Evolutionary conservation across 306 rosid species (phyloP), one percentile per base, ranked within the genome.

Genomic region (Quillaja saponaria): DNA sequence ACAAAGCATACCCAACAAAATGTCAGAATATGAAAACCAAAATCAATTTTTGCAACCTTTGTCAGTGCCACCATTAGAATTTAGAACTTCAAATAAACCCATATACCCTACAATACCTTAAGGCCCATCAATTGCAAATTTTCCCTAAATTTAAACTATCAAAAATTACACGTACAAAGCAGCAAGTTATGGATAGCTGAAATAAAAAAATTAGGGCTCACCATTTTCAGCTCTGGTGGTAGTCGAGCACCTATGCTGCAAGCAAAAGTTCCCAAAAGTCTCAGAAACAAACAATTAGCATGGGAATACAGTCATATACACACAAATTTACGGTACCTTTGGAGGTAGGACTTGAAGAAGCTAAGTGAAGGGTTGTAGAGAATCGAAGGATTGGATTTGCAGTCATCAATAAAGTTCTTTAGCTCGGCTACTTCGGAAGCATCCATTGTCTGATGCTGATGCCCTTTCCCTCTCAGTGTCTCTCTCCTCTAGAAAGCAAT

Each of bases 311-410:
- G 0, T 3, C 3, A 7, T 3, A n/a, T 10, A 40, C 12, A 8
- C 1, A 19, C 8, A 46, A 2, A 9, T 2, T 37, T 8, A 0
- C 1, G 18, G 4, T 25, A 79, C 95, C 95, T 86, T 66, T 78
- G 84, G 68, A 86, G 95, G 76, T 90, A 90, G 66, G 87, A 69
- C 73, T 82, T 86, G 91, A 86, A 90, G 87, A 90, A 90, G 5
- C 80, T 55, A 37, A 90, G 82, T 51, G 91, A 80, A 10, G 95
- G 91, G 39, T 56, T 33, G 46, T 86, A 83, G 50, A 90, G 72
- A 58, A 90, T 55, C 0, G 87, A 84, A 34, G 96, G 96, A 67
- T 84, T 75, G 6, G 84, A 82, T 34, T 78, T 84, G 89, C 95
- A 78, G 12, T 67, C 38, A 37, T 38, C 84, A 0, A 90, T 49